Base-by-base conservation (phyloP, 2,329 filamentous ascomycete species). In the Orbilia oligospora region DNA sequence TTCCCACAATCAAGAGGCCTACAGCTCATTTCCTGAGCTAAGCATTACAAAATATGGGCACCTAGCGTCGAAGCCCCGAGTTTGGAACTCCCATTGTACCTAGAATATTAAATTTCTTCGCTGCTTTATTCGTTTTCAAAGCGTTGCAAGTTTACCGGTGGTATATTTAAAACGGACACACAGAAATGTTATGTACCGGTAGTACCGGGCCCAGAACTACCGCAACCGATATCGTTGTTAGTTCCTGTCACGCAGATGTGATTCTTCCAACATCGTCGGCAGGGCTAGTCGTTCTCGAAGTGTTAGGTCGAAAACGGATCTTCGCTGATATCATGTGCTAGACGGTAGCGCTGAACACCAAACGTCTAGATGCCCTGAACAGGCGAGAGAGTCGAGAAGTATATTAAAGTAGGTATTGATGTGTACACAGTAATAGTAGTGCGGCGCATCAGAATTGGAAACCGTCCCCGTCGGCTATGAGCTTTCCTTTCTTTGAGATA, bases 361-460 rank as follows among this genome's bases (percentile, higher is more conserved):
- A 75, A 63, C 71, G 48, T 69, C 55, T 30, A 61, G 22, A 46
- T 64, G 27, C 20, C 64, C 71, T 53, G 20, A 75, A 75, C 33
- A 48, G 71, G 71, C 44, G 71, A 51, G 53, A 75, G 55, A 46
- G 30, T 63, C 20, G 71, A 69, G 71, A 75, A 67, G 48, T 14
- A 44, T 36, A 14, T 24, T 14, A 38, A 38, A n/a, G 8, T 36
- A 9, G 33, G 33, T 36, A 36, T 36, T 1, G 3, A 44, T 16
- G 49, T 30, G 30, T 48, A 30, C 6, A 30, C 27, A 3, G 6
- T 30, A 14, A 18, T 51, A 14, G 48, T 51, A 24, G 33, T 20
- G 46, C 61, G 41, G 56, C 56, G 20, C 56, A 61, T 36, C 56
- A 27, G 20, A 44, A 3, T 30, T 6, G 6, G 27, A 30, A 30